These are phyloP conservation scores for Globisporangium iwayamae DNA, from an alignment of 352 stramenopile species.

Conservation along the genomic window DNA sequence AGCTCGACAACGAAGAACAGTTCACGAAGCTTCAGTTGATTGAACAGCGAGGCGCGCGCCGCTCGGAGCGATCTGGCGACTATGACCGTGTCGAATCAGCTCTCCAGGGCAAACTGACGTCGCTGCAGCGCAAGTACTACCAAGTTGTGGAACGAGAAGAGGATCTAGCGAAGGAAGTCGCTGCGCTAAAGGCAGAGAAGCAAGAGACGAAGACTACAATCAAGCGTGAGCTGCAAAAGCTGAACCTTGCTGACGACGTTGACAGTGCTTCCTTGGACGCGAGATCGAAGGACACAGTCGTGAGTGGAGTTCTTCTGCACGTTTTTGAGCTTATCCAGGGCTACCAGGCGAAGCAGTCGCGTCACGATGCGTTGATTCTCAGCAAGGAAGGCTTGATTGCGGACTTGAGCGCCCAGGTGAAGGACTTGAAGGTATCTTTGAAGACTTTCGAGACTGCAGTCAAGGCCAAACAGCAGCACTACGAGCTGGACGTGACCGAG, in stretches of 20 bases:
- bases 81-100: constrained; percentile 12
- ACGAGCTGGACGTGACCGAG: constrained; percentile 10
- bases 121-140: constrained; percentile 30
- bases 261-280: constrained; percentile 8
- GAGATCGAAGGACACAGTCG: constrained; percentile 17
- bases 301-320: constrained; percentile 28
- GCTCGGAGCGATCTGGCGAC: constrained; percentile 19
- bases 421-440: constrained; percentile 13
- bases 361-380: constrained; percentile 35
- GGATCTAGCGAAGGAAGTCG: constrained; percentile 31
- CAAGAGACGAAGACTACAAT: constrained; percentile 29
- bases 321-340: constrained; percentile 35
- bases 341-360: constrained; percentile 41
- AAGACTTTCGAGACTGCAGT: constrained; percentile 13
- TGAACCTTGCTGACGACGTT: constrained; percentile 31
- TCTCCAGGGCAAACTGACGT: constrained; percentile 16
- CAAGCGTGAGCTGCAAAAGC: constrained; percentile 36
- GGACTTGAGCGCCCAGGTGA: constrained; percentile 32
- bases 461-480: constrained; percentile 14
- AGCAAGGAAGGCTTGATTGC: constrained; percentile 45
- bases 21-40: constrained; percentile 25
- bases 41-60: constrained; percentile 15
- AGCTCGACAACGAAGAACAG: constrained; percentile 26
- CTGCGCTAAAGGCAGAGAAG: constrained; percentile 36
- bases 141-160: constrained; percentile 29